phyloP scores from a whole-genome alignment of 257 asterid species.

The Solanum paucissectum region DNA sequence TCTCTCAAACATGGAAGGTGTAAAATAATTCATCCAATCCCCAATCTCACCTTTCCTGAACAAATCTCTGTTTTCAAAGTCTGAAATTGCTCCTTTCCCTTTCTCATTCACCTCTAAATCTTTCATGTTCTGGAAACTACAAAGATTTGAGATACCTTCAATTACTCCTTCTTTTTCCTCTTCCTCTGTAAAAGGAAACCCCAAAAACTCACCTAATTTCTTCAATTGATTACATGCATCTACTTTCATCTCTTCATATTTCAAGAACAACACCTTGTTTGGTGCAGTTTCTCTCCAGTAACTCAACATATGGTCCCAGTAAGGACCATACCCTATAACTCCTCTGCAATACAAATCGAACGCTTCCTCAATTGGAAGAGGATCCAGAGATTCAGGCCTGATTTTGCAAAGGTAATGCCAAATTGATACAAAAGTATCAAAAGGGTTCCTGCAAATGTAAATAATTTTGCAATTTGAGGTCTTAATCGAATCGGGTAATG shows the following conservation, averaged over 20 bases:
- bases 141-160: constrained; percentile 19
- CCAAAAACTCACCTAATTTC: constrained; percentile 34
- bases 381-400: constrained; percentile 2
- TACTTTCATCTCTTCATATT: constrained; percentile 43
- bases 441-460: constrained; percentile 40
- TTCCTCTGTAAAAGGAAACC: constrained; percentile 24
- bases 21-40: constrained; percentile 40
- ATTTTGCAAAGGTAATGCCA: constrained; percentile 20
- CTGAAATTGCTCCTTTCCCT: constrained; percentile 16
- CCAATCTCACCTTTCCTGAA: constrained; percentile 49
- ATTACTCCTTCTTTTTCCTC: constrained; percentile 30
- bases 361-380: constrained; percentile 6
- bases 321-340: constrained; percentile 31
- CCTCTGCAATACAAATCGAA: constrained; percentile 32
- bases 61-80: constrained; percentile 15
- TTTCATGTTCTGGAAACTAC: constrained; percentile 36
- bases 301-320: constrained; percentile 55
- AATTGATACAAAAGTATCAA: constrained; percentile 29
- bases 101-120: constrained; percentile 32
- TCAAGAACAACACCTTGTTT: constrained; percentile 31
- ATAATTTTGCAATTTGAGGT: constrained; percentile 17
- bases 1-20: constrained; percentile 5
- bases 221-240: constrained; percentile 5
- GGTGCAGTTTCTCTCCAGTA: constrained; percentile 34
- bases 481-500: constrained; percentile 21